phyloP scores from a whole-genome alignment of 2,329 filamentous ascomycete species.

The Fusarium sp. region DNA sequence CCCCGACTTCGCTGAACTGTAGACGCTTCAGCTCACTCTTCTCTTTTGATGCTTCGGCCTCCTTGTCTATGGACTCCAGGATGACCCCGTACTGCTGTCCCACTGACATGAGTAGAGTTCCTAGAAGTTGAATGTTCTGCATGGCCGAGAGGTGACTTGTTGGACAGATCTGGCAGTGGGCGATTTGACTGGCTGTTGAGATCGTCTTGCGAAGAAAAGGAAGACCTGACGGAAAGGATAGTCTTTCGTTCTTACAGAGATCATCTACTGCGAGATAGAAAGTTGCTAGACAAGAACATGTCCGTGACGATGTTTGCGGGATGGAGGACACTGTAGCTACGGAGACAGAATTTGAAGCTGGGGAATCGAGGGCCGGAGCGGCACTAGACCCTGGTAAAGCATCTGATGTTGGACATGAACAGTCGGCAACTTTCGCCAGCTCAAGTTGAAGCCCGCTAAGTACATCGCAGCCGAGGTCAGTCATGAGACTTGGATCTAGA shows the following conservation, averaged over 20 bases:
- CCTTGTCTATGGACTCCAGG: background rate
- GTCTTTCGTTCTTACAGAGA: background rate
- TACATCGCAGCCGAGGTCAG: background rate
- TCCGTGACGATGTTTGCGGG: background rate
- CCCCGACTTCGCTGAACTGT: background rate
- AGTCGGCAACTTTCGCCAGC: background rate
- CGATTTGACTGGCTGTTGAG: background rate
- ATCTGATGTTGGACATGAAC: background rate
- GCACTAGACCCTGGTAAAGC: rapidly evolving
- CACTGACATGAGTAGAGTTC: background rate
- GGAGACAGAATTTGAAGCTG: background rate
- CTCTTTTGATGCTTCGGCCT: rapidly evolving
- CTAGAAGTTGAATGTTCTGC: background rate
- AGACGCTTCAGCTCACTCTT: background rate
- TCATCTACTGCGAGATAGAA: constrained; percentile 2
- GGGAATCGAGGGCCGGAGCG: rapidly evolving
- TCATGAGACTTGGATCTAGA: background rate
- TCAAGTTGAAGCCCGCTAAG: background rate
- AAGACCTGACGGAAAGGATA: background rate
- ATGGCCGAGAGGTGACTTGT: background rate
- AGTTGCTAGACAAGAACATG: background rate
- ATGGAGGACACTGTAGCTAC: rapidly evolving
- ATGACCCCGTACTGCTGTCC: background rate
- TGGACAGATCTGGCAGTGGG: background rate
- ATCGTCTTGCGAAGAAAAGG: background rate